Evolutionary conservation across 176 grass and related monocot genomes (phyloP).

Genomic region (Ananas comosus): DNA sequence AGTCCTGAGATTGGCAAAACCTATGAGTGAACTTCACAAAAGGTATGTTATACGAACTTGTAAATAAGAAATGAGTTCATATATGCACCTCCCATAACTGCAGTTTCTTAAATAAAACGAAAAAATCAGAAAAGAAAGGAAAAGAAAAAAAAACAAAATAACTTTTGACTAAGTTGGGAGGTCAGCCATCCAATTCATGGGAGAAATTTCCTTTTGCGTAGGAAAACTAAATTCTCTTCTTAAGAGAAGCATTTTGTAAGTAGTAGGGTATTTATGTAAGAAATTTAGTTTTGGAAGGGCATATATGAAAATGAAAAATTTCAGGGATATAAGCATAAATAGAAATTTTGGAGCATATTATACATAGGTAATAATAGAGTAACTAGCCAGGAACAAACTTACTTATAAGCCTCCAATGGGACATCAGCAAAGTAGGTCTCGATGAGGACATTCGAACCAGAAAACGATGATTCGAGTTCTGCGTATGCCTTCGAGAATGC

Average conservation of each 20-base stretch:
- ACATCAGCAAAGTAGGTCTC: constrained; percentile 94
- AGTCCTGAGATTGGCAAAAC: constrained; percentile 35
- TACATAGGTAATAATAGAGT: neutral
- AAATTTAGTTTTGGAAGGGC: no score
- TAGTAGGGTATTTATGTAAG: no score
- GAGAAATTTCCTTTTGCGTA: constrained; percentile 8
- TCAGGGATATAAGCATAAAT: neutral
- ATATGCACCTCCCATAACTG: no score
- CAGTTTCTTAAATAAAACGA: no score
- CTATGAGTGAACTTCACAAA: neutral
- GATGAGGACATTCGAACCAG: constrained; percentile 67
- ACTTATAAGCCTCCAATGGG: constrained; percentile 73
- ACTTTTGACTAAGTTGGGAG: no score
- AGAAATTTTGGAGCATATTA: no score
- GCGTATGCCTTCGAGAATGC: constrained; percentile 72
- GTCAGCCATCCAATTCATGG: no score
- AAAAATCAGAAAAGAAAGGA: no score
- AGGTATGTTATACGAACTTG: neutral
- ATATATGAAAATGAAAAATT: no score
- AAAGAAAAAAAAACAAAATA: no score
- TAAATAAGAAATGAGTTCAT: no score
- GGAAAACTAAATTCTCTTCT: neutral
- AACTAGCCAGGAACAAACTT: constrained; percentile 11
- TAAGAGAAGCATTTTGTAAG: neutral
- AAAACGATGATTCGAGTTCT: constrained; percentile 52